These are phyloP conservation scores for Neurospora sp. DNA, from an alignment of 2,329 filamentous ascomycete species.

Conservation along the genomic window DNA sequence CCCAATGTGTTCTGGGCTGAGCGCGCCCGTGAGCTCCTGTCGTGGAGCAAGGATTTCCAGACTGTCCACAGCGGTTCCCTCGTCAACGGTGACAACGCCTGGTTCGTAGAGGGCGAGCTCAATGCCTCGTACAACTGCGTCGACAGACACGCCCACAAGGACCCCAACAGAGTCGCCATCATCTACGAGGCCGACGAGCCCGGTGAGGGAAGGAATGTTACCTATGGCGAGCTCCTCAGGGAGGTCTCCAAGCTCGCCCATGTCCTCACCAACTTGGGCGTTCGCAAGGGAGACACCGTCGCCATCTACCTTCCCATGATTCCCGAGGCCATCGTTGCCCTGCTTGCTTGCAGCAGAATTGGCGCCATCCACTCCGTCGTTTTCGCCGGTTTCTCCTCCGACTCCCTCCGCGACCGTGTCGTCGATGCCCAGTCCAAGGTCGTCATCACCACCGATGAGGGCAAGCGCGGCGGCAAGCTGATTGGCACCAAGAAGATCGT, in stretches of 20 bases:
- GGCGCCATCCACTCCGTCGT: slow-evolving; percentile 95
- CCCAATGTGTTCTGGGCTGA: slow-evolving; percentile 85
- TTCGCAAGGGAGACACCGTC: slow-evolving; percentile 94
- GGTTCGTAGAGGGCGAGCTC: slow-evolving; percentile 88
- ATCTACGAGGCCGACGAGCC: slow-evolving; percentile 98
- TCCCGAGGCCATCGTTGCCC: slow-evolving; percentile 83
- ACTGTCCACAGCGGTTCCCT: slow-evolving; percentile 76
- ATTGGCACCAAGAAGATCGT: slow-evolving; percentile 99
- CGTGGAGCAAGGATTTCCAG: slow-evolving; percentile 86
- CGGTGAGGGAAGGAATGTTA: slow-evolving; percentile 76
- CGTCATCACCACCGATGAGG: slow-evolving; percentile 94
- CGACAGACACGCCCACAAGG: slow-evolving; percentile 90
- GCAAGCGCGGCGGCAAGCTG: slow-evolving; percentile 92
- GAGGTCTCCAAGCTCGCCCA: slow-evolving; percentile 83
- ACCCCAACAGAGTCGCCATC: slow-evolving; percentile 88
- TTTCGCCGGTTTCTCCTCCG: slow-evolving; percentile 94
- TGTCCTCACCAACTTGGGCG: slow-evolving; percentile 88
- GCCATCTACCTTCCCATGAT: slow-evolving; percentile 99
- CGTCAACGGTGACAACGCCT: slow-evolving; percentile 71
- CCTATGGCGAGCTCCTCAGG: slow-evolving; percentile 85
- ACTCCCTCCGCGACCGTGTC: slow-evolving; percentile 91
- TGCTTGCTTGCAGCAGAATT: slow-evolving; percentile 85
- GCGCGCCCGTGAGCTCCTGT: slow-evolving; percentile 77
- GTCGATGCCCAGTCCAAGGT: slow-evolving; percentile 84
- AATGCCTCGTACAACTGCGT: slow-evolving; percentile 98